Evolutionary conservation across 345 rosid species (phyloP).

Genomic region (Gossypium bickii): DNA sequence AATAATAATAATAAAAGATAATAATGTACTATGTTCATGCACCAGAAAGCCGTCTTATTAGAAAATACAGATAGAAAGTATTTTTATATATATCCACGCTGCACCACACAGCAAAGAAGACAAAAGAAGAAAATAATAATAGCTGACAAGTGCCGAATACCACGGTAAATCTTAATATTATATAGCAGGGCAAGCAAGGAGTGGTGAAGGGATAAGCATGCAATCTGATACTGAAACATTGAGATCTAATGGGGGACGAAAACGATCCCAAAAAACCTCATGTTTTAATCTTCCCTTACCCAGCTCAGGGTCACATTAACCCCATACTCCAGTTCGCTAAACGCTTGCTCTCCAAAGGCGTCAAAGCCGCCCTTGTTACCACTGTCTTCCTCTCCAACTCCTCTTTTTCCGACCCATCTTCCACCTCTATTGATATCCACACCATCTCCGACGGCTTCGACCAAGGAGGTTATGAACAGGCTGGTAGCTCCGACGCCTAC

Average conservation of each 20-base stretch:
- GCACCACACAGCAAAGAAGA: no score
- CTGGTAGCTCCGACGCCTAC: slow-evolving; percentile 3
- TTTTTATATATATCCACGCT: no score
- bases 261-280: slow-evolving; percentile 13
- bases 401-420: slow-evolving; percentile 3
- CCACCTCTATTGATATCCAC: slow-evolving; percentile 6
- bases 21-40: no score
- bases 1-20: no score
- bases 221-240: background rate
- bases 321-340: slow-evolving; percentile 33
- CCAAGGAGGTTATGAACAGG: background rate
- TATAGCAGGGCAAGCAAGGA: background rate
- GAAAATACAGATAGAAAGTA: no score
- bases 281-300: slow-evolving; percentile 23
- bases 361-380: slow-evolving; percentile 23
- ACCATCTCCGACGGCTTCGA: slow-evolving; percentile 34
- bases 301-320: slow-evolving; percentile 36
- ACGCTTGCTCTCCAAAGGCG: slow-evolving; percentile 15
- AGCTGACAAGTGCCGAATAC: no score
- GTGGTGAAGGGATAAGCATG: no score
- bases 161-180: no score
- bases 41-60: no score
- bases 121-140: no score
- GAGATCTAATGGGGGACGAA: background rate
- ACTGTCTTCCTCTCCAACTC: slow-evolving; percentile 23